Percentiles rank a stretch among this genome's conserved stretches.
Conservation (phyloP, 2,329 filamentous ascomycete genomes). For the Fusarium secorum region DNA sequence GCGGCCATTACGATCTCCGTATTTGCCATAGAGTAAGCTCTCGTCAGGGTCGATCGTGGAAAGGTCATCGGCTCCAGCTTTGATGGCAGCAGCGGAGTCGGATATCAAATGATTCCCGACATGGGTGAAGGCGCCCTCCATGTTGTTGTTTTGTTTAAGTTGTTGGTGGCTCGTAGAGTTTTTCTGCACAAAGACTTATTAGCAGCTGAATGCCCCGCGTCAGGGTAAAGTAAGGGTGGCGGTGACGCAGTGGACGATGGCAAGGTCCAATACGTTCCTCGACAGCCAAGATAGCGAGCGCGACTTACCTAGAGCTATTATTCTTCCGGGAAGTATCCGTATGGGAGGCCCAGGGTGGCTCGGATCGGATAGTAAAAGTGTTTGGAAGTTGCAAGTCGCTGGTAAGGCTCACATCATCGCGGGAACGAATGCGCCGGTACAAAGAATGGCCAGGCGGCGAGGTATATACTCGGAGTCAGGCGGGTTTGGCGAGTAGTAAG, state of each 20-base stretch:
- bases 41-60: constrained; percentile 80
- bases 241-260: constrained; percentile 23
- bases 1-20: constrained; percentile 66
- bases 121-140: constrained; percentile 90
- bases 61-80: constrained; percentile 80
- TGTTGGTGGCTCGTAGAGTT: constrained; percentile 39
- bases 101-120: constrained; percentile 87
- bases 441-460: constrained; percentile 25
- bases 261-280: neutral
- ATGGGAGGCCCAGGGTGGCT: constrained; percentile 39
- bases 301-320: constrained; percentile 42
- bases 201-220: constrained; percentile 38
- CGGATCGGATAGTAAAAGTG: constrained; percentile 42
- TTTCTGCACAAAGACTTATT: constrained; percentile 35
- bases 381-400: constrained; percentile 44
- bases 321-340: constrained; percentile 34
- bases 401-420: constrained; percentile 52
- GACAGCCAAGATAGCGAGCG: constrained; percentile 6
- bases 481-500: neutral
- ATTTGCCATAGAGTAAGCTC: constrained; percentile 77
- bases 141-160: constrained; percentile 50
- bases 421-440: constrained; percentile 39
- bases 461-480: constrained; percentile 7
- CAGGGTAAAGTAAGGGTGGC: constrained; percentile 22
- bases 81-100: constrained; percentile 85